A percentile compares a stretch with the other conserved stretches of the same genome.
Evolutionary conservation across 2,329 filamentous ascomycete genomes (phyloP).

Genomic region (Cladophialophora exuberans): DNA sequence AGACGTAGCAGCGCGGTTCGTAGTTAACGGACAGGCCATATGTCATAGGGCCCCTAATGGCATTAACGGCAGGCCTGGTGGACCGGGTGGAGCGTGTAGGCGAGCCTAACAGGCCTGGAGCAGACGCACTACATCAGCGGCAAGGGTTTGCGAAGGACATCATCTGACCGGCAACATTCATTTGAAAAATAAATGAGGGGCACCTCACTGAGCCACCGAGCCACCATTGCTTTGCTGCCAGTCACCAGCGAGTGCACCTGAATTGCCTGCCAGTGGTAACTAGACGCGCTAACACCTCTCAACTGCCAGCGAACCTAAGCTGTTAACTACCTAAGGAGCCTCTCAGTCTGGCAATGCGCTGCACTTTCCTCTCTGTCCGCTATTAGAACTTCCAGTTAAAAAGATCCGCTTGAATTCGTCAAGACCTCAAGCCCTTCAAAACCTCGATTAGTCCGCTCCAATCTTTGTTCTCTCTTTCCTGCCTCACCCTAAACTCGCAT

Average conservation of each 20-base stretch:
- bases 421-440: background rate
- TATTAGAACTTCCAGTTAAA: conserved; percentile 2
- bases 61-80: conserved; percentile 10
- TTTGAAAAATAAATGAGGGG: too few relatives aligned
- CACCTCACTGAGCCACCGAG: too few relatives aligned
- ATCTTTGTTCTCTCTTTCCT: conserved; percentile 15
- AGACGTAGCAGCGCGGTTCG: too few relatives aligned
- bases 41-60: too few relatives aligned
- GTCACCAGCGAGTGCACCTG: too few relatives aligned
- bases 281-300: conserved; percentile 9
- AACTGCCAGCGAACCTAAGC: conserved; percentile 5
- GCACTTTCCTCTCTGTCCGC: conserved; percentile 18
- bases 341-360: too few relatives aligned
- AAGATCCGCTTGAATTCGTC: conserved; percentile 8
- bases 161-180: conserved; percentile 28
- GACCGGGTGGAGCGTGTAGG: conserved; percentile 16
- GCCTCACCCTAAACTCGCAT: conserved; percentile 4
- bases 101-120: conserved; percentile 23
- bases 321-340: conserved; percentile 12
- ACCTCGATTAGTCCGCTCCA: conserved; percentile 10
- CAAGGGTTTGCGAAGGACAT: conserved; percentile 22
- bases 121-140: conserved; percentile 18
- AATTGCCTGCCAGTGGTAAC: too few relatives aligned
- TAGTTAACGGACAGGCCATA: too few relatives aligned
- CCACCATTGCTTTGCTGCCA: too few relatives aligned